A percentile compares a stretch with the other conserved stretches of the same genome.
phyloP scores from a whole-genome alignment of 129 eudicot genomes.

The Chrysanthemum lavandulifolium region DNA sequence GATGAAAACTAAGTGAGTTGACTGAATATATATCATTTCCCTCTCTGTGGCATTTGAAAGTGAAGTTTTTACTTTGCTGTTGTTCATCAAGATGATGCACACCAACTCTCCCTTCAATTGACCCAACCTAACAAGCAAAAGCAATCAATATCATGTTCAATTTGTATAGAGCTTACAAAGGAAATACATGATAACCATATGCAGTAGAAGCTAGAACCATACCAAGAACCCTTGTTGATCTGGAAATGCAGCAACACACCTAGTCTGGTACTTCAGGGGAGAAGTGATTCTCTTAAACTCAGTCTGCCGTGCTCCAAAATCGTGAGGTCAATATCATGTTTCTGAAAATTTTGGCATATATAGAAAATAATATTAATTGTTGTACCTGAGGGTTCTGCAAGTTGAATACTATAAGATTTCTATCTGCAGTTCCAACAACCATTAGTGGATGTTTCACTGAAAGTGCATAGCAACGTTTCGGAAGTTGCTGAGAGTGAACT shows the following conservation, averaged over 20 bases:
- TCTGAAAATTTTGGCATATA: background rate
- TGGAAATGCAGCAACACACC: conserved; percentile 97
- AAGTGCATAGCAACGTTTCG: conserved; percentile 79
- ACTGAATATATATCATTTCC: conserved; percentile 89
- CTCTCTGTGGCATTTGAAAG: conserved; percentile 96
- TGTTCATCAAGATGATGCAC: conserved; percentile 94
- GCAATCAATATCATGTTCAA: background rate
- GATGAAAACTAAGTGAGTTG: conserved; percentile 89
- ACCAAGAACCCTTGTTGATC: conserved; percentile 98
- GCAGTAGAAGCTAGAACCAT: conserved; percentile 22
- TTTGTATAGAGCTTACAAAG: background rate
- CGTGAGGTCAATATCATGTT: conserved; percentile 7
- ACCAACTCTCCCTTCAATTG: conserved; percentile 98
- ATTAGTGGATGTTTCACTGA: conserved; percentile 67
- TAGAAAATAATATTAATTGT: background rate
- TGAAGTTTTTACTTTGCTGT: conserved; percentile 79
- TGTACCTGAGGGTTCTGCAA: conserved; percentile 78
- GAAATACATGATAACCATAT: background rate
- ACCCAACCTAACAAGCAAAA: conserved; percentile 71
- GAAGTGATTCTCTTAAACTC: conserved; percentile 86
- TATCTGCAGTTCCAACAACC: conserved; percentile 84
- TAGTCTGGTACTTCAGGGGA: conserved; percentile 91
- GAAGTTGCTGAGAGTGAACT: conserved; percentile 59
- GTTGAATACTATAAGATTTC: conserved; percentile 60
- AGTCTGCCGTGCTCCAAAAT: conserved; percentile 41